These are phyloP conservation scores for Melaleuca alternifolia DNA, from an alignment of 345 rosid genomes.

Conservation along the genomic window DNA sequence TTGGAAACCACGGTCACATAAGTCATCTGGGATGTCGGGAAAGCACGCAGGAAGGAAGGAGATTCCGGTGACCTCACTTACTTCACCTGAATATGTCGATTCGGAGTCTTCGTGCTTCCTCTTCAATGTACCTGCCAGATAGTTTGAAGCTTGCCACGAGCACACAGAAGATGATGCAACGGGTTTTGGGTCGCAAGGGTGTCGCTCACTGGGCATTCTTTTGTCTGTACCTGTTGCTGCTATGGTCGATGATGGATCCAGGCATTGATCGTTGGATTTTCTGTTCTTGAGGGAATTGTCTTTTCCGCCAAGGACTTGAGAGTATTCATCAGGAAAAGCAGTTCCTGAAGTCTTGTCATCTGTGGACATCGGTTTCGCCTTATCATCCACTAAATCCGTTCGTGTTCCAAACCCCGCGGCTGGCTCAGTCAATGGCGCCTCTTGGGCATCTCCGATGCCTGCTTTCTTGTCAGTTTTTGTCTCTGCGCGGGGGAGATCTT, in stretches of 20 bases:
- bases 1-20: not conserved
- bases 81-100: conserved; percentile 21
- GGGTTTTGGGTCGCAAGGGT: not conserved
- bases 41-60: not conserved
- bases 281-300: not conserved
- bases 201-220: conserved; percentile 5
- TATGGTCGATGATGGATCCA: not conserved
- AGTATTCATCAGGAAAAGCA: conserved; percentile 43
- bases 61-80: conserved; percentile 3
- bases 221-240: not conserved
- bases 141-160: conserved; percentile 34
- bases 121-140: conserved; percentile 4
- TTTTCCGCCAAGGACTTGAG: conserved; percentile 31
- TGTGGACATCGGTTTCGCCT: not conserved
- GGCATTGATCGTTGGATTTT: not conserved
- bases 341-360: not conserved
- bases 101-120: conserved; percentile 19
- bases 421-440: not conserved
- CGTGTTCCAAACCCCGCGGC: not conserved
- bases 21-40: not conserved
- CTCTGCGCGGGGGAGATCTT: not conserved
- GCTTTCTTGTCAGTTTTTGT: not conserved
- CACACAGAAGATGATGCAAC: conserved; percentile 20
- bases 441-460: not conserved
- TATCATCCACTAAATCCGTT: not conserved